A percentile compares a stretch with the other conserved stretches of the same genome.
These are phyloP conservation scores for Lipomyces sp. DNA, from an alignment of 805 yeast genomes.

Conservation along the genomic window DNA sequence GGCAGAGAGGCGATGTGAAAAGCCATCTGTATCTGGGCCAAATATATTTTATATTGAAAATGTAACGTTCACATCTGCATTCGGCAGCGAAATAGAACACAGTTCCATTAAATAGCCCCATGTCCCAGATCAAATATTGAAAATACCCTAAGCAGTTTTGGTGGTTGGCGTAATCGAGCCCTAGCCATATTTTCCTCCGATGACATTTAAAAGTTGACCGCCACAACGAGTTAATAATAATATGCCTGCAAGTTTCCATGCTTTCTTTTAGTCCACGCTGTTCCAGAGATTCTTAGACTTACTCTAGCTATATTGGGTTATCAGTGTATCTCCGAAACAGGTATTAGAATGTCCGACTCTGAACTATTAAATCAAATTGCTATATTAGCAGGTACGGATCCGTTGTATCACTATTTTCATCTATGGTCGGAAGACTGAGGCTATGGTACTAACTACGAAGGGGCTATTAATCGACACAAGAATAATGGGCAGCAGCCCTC, in stretches of 20 bases:
- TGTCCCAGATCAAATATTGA: too few relatives aligned
- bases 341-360: conserved; percentile 33
- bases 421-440: background rate
- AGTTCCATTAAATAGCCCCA: too few relatives aligned
- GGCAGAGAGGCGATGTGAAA: background rate
- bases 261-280: background rate
- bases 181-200: too few relatives aligned
- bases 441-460: conserved; percentile 15
- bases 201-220: too few relatives aligned
- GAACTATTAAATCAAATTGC: conserved; percentile 39
- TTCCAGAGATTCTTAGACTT: background rate
- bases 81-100: too few relatives aligned
- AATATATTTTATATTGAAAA: background rate
- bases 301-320: background rate
- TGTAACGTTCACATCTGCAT: too few relatives aligned
- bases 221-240: too few relatives aligned
- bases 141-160: too few relatives aligned
- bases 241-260: too few relatives aligned
- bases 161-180: too few relatives aligned
- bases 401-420: background rate
- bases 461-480: conserved; percentile 38
- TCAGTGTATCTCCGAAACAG: background rate
- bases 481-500: conserved; percentile 20
- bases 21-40: background rate
- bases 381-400: conserved; percentile 33